A percentile compares a stretch with the other conserved stretches of the same genome.
These are phyloP conservation scores for Pisolithus albus DNA, from an alignment of 768 basidiomycete species.

Conservation along the genomic window DNA sequence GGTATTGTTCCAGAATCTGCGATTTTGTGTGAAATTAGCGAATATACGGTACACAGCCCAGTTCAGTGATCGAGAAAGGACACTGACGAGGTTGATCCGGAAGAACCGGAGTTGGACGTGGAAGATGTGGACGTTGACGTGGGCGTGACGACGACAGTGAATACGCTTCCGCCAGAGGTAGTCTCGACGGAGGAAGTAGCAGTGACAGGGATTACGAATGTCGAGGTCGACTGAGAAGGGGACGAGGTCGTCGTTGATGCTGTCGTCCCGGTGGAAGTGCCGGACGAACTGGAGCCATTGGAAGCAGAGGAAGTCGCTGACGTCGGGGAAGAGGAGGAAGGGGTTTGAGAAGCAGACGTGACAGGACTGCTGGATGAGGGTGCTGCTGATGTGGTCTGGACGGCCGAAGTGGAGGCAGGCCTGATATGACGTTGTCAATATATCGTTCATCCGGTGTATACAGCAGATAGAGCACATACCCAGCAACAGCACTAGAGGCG, in stretches of 20 bases:
- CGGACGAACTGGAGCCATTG: background rate
- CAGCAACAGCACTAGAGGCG: too few species aligned
- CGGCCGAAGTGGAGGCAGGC: too few species aligned
- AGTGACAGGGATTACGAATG: background rate
- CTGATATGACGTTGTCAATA: too few species aligned
- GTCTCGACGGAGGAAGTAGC: constrained; percentile 1
- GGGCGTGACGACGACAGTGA: constrained; percentile 6
- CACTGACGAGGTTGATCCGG: constrained; percentile 23
- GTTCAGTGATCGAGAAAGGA: background rate
- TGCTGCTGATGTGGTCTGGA: too few species aligned
- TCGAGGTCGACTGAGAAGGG: constrained; percentile 2
- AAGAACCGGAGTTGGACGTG: background rate
- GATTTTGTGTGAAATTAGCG: background rate
- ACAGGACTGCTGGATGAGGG: too few species aligned
- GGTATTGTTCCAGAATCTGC: constrained; percentile 65
- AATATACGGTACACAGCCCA: background rate
- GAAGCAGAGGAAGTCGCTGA: constrained; percentile 6
- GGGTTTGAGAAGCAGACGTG: too few species aligned
- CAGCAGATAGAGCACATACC: too few species aligned
- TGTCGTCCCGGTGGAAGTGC: constrained; percentile 6
- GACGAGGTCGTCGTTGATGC: background rate
- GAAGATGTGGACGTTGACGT: background rate
- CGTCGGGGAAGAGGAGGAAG: background rate
- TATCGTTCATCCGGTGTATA: too few species aligned
- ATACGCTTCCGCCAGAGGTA: constrained; percentile 2